Evolutionary conservation across 2,329 filamentous ascomycete species (phyloP), one percentile per base, ranked within the genome.

Genomic region (Pestalotiopsis sp.): DNA sequence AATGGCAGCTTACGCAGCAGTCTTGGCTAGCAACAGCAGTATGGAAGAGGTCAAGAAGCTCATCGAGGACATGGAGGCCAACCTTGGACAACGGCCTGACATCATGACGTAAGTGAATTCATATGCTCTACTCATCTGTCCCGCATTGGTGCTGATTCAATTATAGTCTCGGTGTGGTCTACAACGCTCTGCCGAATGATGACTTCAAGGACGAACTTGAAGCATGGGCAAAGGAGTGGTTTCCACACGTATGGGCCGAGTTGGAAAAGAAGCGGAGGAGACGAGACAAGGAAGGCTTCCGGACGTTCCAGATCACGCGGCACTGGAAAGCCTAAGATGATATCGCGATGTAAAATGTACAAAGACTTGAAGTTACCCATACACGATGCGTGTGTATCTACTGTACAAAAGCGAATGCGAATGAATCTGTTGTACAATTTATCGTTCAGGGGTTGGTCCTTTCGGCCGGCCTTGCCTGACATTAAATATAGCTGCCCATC

Each of bases 1-100:
- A 13, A 95, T 93, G 80, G 88, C 88, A 23, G 90, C 91, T 1
- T 98, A 97, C 77, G 84, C 92, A 62, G 92, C 90, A 9, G 93
- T 93, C 0, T 79, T 97, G 67, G 93, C 92, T 0, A 90, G 90
- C 3, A 92, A 93, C 72, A 91, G 90, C 27, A 85, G 91, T 64
- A 85, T 93, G 61, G 88, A 93, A 23, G 90, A 92, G 73, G 90
- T 90, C 2, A 88, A 90, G 73, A 82, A 85, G 68, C 82, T 93
- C 41, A 83, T 97, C 58, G 84, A 90, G 72, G 85, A 87, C 38
- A 93, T 93, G 83, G 86, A 91, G 72, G 83, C 84, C 64, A 88
- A 89, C 68, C 87, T 91, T 68, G 93, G 74, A 63, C 73, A 71
- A 64, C 70, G 72, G 67, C 75, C 77, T 13, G 70, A 75, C 39